phyloP scores from a whole-genome alignment of 2,329 filamentous ascomycete species.

The Aspergillus novoparasiticus region DNA sequence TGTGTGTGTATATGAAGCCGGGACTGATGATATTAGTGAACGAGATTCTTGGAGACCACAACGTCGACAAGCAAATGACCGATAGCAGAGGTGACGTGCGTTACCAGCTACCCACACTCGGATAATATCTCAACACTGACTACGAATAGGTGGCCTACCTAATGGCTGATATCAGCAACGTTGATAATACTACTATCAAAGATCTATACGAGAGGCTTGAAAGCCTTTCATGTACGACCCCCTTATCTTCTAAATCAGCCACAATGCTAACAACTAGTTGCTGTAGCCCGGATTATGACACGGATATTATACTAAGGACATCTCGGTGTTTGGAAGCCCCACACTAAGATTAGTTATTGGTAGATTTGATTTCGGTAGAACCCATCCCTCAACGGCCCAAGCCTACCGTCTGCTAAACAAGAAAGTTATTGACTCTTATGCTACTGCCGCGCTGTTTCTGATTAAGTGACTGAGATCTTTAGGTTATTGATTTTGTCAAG shows the following conservation, averaged over 20 bases:
- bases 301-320: conserved; percentile 45
- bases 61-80: conserved; percentile 98
- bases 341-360: not conserved
- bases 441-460: not conserved
- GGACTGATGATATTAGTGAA: conserved; percentile 65
- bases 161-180: conserved; percentile 95
- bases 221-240: conserved; percentile 70
- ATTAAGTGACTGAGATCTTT: not conserved
- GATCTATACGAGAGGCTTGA: conserved; percentile 83
- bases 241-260: not conserved
- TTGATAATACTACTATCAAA: conserved; percentile 79
- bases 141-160: conserved; percentile 74
- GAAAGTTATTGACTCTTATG: not conserved
- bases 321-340: not conserved
- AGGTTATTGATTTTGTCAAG: not conserved
- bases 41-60: conserved; percentile 90
- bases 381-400: conserved; percentile 20
- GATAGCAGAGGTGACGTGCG: conserved; percentile 87
- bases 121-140: conserved; percentile 16
- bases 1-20: not conserved
- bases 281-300: conserved; percentile 49
- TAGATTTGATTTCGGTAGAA: conserved; percentile 4
- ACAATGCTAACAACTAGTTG: not conserved
- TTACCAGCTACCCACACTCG: conserved; percentile 1
- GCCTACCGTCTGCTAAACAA: conserved; percentile 6